These are phyloP conservation scores for Fragaria nilgerrensis DNA, from an alignment of 306 rosid species.

Conservation along the genomic window DNA sequence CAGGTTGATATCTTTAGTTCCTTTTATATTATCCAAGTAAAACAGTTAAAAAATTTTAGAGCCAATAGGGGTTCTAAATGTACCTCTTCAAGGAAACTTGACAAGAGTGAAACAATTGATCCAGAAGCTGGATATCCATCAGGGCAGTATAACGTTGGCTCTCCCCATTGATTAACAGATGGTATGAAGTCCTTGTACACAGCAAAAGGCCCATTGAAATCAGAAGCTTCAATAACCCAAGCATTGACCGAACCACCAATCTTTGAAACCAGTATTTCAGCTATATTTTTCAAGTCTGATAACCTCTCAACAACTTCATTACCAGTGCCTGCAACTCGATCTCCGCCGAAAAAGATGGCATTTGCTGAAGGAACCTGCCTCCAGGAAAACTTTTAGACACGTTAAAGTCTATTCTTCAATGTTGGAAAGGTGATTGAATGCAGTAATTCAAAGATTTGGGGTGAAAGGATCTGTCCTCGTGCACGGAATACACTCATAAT, in stretches of 20 bases:
- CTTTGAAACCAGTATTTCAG: constrained; percentile 69
- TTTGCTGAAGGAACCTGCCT: constrained; percentile 63
- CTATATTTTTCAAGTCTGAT: constrained; percentile 60
- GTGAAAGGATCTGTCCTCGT: background rate
- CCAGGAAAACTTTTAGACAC: constrained; percentile 4
- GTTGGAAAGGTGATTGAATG: background rate
- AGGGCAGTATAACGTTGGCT: constrained; percentile 60
- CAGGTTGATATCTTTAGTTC: background rate
- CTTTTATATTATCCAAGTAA: background rate
- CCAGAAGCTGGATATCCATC: constrained; percentile 64
- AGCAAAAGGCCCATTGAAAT: constrained; percentile 77
- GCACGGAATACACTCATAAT: background rate
- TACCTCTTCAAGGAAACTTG: constrained; percentile 65
- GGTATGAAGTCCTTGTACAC: constrained; percentile 70
- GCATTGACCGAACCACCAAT: constrained; percentile 64
- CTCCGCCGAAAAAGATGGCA: constrained; percentile 75
- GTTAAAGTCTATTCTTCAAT: background rate
- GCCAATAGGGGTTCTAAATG: background rate
- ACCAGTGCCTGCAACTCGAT: constrained; percentile 65
- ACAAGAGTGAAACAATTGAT: constrained; percentile 48
- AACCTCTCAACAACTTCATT: constrained; percentile 74
- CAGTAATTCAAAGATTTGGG: background rate
- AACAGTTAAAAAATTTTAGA: background rate
- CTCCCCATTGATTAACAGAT: constrained; percentile 68
- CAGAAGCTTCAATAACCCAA: constrained; percentile 83